Conservation (phyloP, 345 rosid genomes). For the Eucalyptus rudis region DNA sequence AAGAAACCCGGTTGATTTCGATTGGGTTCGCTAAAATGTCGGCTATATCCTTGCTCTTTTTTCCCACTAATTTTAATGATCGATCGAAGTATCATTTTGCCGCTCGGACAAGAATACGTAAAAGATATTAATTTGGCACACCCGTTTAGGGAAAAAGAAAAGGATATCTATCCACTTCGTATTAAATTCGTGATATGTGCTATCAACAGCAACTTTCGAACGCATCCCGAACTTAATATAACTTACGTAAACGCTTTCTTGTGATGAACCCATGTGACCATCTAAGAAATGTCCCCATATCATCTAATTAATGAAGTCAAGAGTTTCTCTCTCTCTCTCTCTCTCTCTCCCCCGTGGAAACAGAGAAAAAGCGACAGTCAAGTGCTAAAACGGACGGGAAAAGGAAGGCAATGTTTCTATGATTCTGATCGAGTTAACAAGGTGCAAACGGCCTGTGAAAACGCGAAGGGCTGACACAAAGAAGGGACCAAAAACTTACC, state of each 20-base stretch:
- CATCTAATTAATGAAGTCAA: background rate
- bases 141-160: background rate
- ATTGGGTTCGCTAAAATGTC: background rate
- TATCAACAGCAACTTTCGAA: background rate
- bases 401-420: background rate
- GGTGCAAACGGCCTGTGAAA: background rate
- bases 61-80: background rate
- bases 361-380: background rate
- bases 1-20: background rate
- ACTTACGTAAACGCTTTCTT: background rate
- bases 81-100: background rate
- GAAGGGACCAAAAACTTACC: conserved; percentile 15
- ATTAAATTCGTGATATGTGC: background rate
- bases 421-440: background rate
- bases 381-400: background rate
- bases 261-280: background rate
- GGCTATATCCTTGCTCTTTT: background rate
- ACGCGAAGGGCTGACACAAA: background rate
- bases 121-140: background rate
- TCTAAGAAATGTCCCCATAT: background rate
- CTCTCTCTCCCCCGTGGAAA: background rate
- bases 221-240: background rate
- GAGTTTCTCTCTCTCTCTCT: background rate
- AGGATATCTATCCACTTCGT: background rate
- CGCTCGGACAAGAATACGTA: rapidly evolving